Base-by-base conservation (phyloP, 139 green algal species). In the Marvania coccoides region DNA sequence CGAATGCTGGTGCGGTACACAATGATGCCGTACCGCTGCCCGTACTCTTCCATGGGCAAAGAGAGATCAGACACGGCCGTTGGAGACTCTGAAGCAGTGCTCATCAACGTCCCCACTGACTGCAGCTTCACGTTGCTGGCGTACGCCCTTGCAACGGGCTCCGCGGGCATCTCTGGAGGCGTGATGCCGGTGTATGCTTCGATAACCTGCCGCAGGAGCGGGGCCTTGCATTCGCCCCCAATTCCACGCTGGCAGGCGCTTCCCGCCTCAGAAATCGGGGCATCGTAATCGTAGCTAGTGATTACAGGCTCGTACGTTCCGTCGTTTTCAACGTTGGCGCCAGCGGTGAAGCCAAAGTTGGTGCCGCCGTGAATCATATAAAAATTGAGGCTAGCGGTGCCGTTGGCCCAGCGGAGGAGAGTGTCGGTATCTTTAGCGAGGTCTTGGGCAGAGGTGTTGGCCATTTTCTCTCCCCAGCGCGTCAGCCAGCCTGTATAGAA, bases 401-500 rank as follows among this genome's bases (percentile, higher is more conserved):
- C 47, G 58, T 77, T 61, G 23, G 57, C 62, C n/a, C 73, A 83
- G 24, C 53, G 24, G 31, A 88, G 67, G 34, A 88, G 61, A 0
- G 19, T n/a, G 19, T 55, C 9, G 28, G 66, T 42, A 30, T 33
- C 28, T 34, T n/a, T 40, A 10, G 59, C 38, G 26, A 81, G 33
- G 19, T 48, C 56, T 9, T 19, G 24, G 0, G 66, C 63, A n/a
- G 33, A 61, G 0, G 79, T 84, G 69, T 84, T 80, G 26, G 81
- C 81, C 79, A 87, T 86, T 7, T 30, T 6, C 39, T 88, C 81
- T 0, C 83, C 81, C 82, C 82, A 89, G 63, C 81, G 78, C 1
- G 72, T 80, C 54, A 88, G 61, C 83, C 83, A 89, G 23, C 81
- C 81, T 2, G 78, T 83, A 70, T 89, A 89, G 46, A 85, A 89